Conservation (phyloP, 2,329 filamentous ascomycete genomes). For the Blastomyces parvus region DNA sequence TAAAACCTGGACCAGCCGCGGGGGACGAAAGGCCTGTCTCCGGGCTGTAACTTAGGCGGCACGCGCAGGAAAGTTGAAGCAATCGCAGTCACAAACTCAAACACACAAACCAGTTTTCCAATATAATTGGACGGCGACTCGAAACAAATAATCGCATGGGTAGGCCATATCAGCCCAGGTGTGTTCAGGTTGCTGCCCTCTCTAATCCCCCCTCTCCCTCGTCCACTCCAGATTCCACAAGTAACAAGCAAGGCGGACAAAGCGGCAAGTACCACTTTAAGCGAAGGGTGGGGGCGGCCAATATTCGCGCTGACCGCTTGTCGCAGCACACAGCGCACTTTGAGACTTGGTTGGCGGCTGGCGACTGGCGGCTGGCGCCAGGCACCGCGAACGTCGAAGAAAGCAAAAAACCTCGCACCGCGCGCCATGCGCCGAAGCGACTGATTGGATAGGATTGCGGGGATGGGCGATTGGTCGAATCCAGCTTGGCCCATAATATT, state of each 20-base stretch:
- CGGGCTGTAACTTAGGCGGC: too few species aligned
- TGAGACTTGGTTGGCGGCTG: conserved; percentile 1
- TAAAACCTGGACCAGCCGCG: not conserved
- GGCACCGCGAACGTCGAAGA: not conserved
- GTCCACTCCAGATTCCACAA: not conserved
- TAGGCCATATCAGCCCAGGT: not conserved
- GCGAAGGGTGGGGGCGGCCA: not conserved
- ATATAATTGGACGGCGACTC: not conserved
- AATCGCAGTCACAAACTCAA: not conserved
- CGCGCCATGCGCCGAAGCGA: conserved; percentile 5
- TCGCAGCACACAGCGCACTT: not conserved
- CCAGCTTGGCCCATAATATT: not conserved
- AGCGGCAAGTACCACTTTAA: not conserved
- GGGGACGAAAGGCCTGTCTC: not conserved
- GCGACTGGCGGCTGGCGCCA: conserved; percentile 9
- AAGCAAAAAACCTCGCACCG: not conserved
- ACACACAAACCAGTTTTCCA: not conserved
- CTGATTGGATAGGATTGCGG: not conserved
- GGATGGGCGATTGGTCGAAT: not conserved
- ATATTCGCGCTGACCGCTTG: conserved; percentile 3
- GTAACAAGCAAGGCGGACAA: not conserved
- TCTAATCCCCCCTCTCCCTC: too few species aligned
- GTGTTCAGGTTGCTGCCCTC: not conserved
- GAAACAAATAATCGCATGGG: not conserved
- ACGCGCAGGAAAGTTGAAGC: not conserved